These are phyloP conservation scores for Penicillium capsulatum DNA, from an alignment of 2,329 filamentous ascomycete species.

Conservation along the genomic window DNA sequence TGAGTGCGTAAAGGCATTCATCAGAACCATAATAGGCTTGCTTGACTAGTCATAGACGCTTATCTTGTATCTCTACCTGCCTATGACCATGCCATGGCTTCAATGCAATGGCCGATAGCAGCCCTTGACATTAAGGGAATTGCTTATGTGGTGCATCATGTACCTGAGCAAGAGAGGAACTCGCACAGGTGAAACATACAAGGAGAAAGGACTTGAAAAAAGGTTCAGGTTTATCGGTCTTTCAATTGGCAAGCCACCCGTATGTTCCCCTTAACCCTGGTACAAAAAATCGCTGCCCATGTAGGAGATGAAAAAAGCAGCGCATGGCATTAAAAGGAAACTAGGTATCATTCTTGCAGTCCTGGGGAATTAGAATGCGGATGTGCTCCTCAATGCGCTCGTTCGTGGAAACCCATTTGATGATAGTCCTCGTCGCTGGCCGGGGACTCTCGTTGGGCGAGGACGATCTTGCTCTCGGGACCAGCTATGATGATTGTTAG, in stretches of 20 bases:
- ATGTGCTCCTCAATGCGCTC: conserved; percentile 42
- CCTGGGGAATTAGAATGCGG: conserved; percentile 24
- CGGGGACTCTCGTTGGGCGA: conserved; percentile 18
- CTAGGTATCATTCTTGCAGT: background rate
- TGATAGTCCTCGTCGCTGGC: conserved; percentile 28
- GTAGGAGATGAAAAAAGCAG: conserved; percentile 5
- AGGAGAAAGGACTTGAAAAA: background rate
- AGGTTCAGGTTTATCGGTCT: conserved; percentile 8
- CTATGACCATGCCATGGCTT: no score
- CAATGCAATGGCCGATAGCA: no score
- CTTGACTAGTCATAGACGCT: no score
- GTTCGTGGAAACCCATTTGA: conserved; percentile 38
- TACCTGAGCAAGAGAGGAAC: background rate
- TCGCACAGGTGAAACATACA: no score
- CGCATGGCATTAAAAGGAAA: conserved; percentile 3
- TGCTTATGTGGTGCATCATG: background rate
- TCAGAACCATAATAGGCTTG: no score
- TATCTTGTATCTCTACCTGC: no score
- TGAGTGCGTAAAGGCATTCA: no score
- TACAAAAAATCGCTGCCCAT: background rate
- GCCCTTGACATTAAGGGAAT: conserved; percentile 1
- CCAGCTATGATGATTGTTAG: conserved; percentile 28
- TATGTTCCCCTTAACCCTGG: conserved; percentile 7
- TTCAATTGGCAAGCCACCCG: conserved; percentile 13
- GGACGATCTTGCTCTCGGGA: conserved; percentile 32